Evolutionary conservation across 768 basidiomycete genomes (phyloP), one percentile per base, ranked within the genome.

Genomic region (Phaeotremella skinneri): DNA sequence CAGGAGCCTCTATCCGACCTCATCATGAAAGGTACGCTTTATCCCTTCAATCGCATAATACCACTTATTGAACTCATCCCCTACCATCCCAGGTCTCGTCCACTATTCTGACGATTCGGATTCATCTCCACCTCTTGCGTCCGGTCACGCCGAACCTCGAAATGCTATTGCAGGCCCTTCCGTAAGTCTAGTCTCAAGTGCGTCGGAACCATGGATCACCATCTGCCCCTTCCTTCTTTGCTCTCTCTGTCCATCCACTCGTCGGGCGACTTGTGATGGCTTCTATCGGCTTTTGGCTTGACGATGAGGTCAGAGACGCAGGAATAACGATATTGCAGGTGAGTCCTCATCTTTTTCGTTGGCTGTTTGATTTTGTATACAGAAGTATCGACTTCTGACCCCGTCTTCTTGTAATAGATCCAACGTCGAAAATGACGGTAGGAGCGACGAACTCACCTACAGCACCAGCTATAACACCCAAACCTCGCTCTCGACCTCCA

Each of bases 71-170:
- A n/a, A n/a, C n/a, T n/a, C n/a, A n/a, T n/a, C n/a, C n/a, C n/a
- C n/a, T 21, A 45, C 43, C 7, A 13, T 20, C 13, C 9, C 51
- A 70, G 68, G 68, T 21, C 61, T 70, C 31, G 65, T 58, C 14
- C 65, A 67, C 26, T 70, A 70, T 49, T 51, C 64, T 17, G 68
- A 64, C 30, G 59, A 63, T 37, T 70, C 68, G 17, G 61, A 56
- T 34, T 56, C 58, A n/a, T 59, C 59, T 26, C 48, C 59, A 20
- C 29, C 29, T 17, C 21, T 55, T 30, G 30, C 52, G 14, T 50
- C 63, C 17, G 52, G 56, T 9, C 34, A 34, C 37, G 34, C 52
- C 47, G 55, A 20, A 42, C 51, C 31, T 49, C 51, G 49, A 45
- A 42, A 53, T 49, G 57, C 56, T 21, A 20, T 14, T 17, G 58